These are phyloP conservation scores for Boletus rufocinnamomeus DNA, from an alignment of 768 basidiomycete species.

Conservation along the genomic window DNA sequence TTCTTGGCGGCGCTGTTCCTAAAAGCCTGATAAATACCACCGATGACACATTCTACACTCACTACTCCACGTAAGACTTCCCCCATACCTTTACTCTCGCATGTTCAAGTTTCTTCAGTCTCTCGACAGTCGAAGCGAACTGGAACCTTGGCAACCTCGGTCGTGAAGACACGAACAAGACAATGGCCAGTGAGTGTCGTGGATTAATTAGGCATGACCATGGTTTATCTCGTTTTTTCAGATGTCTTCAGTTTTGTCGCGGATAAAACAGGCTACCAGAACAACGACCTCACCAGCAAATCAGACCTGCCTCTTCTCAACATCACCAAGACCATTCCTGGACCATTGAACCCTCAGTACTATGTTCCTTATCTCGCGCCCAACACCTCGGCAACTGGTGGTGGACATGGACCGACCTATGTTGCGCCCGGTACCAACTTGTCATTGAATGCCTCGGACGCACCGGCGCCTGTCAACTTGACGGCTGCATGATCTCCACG, in stretches of 20 bases:
- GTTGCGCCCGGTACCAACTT: neutral
- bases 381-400: conserved; percentile 35
- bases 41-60: conserved; percentile 57
- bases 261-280: conserved; percentile 45
- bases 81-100: neutral
- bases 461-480: neutral
- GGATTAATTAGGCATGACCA: neutral
- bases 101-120: conserved; percentile 15
- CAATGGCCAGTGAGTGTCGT: conserved; percentile 12
- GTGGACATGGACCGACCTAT: conserved; percentile 41
- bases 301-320: conserved; percentile 42
- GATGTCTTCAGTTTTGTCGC: conserved; percentile 57
- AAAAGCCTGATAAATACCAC: conserved; percentile 40
- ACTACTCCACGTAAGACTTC: conserved; percentile 46
- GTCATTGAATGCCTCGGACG: neutral
- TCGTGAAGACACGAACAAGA: conserved; percentile 53
- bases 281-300: conserved; percentile 34
- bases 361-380: conserved; percentile 48
- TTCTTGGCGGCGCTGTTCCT: conserved; percentile 49
- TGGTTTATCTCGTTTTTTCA: neutral
- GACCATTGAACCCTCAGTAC: conserved; percentile 41
- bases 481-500: neutral
- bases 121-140: conserved; percentile 59
- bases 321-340: conserved; percentile 39
- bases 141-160: conserved; percentile 62